Evolutionary conservation across 495 filamentous ascomycete species (phyloP).

Genomic region (Clavariopsis aquatica): DNA sequence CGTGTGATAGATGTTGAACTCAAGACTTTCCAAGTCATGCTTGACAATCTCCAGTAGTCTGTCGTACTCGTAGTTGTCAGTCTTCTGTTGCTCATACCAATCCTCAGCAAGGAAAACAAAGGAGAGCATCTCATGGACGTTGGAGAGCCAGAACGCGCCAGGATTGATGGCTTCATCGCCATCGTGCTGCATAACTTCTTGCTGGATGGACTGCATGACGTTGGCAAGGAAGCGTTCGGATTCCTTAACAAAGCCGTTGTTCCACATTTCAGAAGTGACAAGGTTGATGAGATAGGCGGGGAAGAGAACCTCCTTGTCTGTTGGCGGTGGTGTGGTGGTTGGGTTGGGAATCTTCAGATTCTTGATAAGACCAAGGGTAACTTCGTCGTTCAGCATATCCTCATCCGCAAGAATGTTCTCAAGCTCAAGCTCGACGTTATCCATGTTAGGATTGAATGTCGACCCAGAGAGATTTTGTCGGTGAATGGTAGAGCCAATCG

Average conservation of each 20-base stretch:
- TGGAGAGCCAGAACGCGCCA: constrained; percentile 98
- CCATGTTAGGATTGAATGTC: constrained; percentile 72
- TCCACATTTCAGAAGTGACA: constrained; percentile 99
- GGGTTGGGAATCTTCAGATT: constrained; percentile 94
- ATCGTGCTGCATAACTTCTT: constrained; percentile 98
- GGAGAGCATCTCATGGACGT: constrained; percentile 99
- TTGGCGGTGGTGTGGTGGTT: constrained; percentile 77
- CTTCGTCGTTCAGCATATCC: constrained; percentile 92
- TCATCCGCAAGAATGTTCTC: constrained; percentile 93
- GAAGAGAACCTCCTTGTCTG: constrained; percentile 98
- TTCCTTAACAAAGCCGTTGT: constrained; percentile 99
- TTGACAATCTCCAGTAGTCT: constrained; percentile 97
- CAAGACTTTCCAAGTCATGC: constrained; percentile 94
- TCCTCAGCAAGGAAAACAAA: constrained; percentile 99
- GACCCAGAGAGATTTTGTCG: constrained; percentile 67
- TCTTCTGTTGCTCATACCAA: constrained; percentile 99
- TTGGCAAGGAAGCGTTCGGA: constrained; percentile 98
- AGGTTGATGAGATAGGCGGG: constrained; percentile 98
- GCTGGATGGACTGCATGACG: constrained; percentile 99
- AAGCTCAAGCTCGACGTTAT: constrained; percentile 90
- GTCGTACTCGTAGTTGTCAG: constrained; percentile 98
- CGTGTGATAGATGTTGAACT: constrained; percentile 99
- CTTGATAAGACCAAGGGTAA: constrained; percentile 90
- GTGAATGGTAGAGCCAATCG: constrained; percentile 63
- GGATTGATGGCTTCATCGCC: constrained; percentile 97